Evolutionary conservation across 805 yeast genomes (phyloP).

Genomic region (Blastobotrys muscicola): DNA sequence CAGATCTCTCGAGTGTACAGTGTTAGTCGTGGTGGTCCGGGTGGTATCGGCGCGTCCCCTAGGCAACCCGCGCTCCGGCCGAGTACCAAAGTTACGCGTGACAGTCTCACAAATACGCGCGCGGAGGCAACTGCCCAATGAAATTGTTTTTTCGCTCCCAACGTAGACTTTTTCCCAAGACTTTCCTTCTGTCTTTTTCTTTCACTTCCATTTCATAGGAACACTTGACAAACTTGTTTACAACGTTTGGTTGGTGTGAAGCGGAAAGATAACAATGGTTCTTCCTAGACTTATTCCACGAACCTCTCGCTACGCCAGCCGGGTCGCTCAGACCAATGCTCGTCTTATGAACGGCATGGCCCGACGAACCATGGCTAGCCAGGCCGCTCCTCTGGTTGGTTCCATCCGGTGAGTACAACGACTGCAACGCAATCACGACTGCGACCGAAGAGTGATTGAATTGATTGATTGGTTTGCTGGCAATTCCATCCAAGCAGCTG

Average conservation of each 20-base stretch:
- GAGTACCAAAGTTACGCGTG: too few relatives aligned
- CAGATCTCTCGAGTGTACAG: too few relatives aligned
- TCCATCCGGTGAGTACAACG: slow-evolving; percentile 67
- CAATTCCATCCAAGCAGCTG: too few relatives aligned
- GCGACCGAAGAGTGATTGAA: too few relatives aligned
- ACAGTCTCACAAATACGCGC: too few relatives aligned
- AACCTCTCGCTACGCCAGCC: slow-evolving; percentile 72
- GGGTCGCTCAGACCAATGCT: slow-evolving; percentile 77
- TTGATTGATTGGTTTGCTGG: too few relatives aligned
- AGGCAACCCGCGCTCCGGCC: too few relatives aligned
- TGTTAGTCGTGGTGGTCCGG: too few relatives aligned
- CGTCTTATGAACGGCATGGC: slow-evolving; percentile 39
- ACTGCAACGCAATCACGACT: too few relatives aligned
- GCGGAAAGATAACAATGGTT: slow-evolving; percentile 51
- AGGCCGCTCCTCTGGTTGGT: slow-evolving; percentile 60
- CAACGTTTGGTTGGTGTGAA: neutral
- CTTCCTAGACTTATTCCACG: slow-evolving; percentile 36
- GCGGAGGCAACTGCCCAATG: too few relatives aligned
- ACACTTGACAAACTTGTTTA: neutral
- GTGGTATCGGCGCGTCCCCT: too few relatives aligned
- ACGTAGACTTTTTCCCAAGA: neutral
- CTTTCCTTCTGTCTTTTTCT: slow-evolving; percentile 1
- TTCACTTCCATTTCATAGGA: slow-evolving; percentile 1
- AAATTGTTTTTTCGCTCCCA: too few relatives aligned
- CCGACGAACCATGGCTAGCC: slow-evolving; percentile 62